Percentiles rank a stretch among this genome's conserved stretches.
These are phyloP conservation scores for Paecilomyces niveus DNA, from an alignment of 2,329 filamentous ascomycete genomes.

Conservation along the genomic window DNA sequence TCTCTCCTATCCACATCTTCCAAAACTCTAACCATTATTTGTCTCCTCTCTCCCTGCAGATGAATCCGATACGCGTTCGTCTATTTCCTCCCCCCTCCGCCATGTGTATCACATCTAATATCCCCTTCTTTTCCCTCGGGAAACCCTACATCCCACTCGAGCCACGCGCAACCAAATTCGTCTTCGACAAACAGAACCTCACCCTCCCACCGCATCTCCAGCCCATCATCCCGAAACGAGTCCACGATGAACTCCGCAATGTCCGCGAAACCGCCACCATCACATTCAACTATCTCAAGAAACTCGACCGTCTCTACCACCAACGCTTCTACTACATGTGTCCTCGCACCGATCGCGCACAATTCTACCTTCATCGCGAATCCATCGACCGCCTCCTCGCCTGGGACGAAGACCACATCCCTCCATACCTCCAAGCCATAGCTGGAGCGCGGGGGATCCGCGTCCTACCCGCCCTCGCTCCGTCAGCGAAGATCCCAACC, in stretches of 20 bases:
- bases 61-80: neutral
- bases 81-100: neutral
- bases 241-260: constrained; percentile 6
- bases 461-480: constrained; percentile 11
- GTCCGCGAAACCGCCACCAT: constrained; percentile 10
- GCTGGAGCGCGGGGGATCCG: neutral
- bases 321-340: constrained; percentile 20
- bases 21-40: neutral
- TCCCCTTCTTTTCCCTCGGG: neutral
- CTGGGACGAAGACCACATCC: constrained; percentile 13
- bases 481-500: constrained; percentile 18
- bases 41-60: neutral
- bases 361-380: constrained; percentile 8
- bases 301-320: constrained; percentile 9
- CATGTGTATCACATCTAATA: neutral
- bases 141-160: constrained; percentile 6
- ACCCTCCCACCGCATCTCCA: constrained; percentile 10
- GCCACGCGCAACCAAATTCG: neutral
- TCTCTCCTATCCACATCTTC: neutral
- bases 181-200: constrained; percentile 9
- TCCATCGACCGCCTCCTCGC: constrained; percentile 19
- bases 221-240: constrained; percentile 1
- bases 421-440: neutral
- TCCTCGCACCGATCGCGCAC: constrained; percentile 1
- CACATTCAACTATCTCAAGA: constrained; percentile 9